Evolutionary conservation across 257 asterid species (phyloP).

Genomic region (Solanum sejunctum): DNA sequence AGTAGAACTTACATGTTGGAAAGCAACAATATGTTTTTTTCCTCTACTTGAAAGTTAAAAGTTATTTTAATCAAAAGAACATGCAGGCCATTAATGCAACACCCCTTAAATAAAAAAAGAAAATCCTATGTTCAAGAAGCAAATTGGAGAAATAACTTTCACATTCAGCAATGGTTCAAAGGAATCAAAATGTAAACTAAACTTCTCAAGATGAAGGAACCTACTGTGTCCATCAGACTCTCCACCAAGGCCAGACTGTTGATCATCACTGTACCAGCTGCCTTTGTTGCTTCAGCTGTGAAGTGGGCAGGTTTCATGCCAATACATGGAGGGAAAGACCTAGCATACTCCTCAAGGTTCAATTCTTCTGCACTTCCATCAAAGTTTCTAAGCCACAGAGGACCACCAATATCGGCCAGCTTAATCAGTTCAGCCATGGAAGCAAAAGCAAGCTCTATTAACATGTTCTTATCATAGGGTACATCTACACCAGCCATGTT

Average conservation of each 20-base stretch:
- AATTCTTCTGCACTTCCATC: constrained; percentile 42
- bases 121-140: neutral
- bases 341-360: constrained; percentile 57
- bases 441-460: constrained; percentile 44
- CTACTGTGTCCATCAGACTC: constrained; percentile 61
- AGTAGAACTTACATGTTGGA: neutral
- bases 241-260: constrained; percentile 40
- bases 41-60: neutral
- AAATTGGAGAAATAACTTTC: neutral
- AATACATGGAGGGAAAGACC: constrained; percentile 44
- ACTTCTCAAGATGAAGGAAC: neutral
- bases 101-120: neutral
- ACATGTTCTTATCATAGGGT: constrained; percentile 33
- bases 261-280: constrained; percentile 41
- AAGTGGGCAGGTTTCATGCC: constrained; percentile 43
- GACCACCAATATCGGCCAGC: constrained; percentile 48
- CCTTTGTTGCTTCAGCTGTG: constrained; percentile 58
- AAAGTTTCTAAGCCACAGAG: constrained; percentile 47
- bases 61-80: neutral
- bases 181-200: neutral
- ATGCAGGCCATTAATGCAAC: neutral
- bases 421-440: constrained; percentile 66
- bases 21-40: neutral
- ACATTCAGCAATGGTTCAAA: neutral
- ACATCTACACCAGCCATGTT: constrained; percentile 18